A percentile compares a stretch with the other conserved stretches of the same genome.
phyloP scores from a whole-genome alignment of 805 yeast genomes.

The Candida golubevii region DNA sequence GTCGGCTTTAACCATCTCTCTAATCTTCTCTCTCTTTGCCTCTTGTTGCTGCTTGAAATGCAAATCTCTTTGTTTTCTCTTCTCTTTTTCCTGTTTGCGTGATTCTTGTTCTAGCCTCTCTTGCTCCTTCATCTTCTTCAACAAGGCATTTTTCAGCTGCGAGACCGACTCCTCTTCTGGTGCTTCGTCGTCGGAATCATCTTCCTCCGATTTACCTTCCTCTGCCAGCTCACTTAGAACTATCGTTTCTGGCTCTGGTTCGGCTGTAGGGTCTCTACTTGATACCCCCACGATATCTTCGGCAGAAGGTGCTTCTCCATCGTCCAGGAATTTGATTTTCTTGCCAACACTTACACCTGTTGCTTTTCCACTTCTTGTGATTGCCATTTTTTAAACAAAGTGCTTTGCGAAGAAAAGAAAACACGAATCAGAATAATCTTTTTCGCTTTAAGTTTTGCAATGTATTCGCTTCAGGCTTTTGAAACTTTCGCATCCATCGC shows the following conservation, averaged over 20 bases:
- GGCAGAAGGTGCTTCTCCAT: slow-evolving; percentile 19
- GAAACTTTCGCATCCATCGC: slow-evolving; percentile 1
- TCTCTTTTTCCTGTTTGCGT: slow-evolving; percentile 29
- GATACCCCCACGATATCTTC: slow-evolving; percentile 9
- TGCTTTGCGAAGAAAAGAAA: too few species aligned
- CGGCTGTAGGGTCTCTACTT: slow-evolving; percentile 12
- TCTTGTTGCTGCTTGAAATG: slow-evolving; percentile 35
- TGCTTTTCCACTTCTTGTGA: slow-evolving; percentile 24
- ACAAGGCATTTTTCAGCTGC: slow-evolving; percentile 22
- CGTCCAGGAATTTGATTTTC: slow-evolving; percentile 32
- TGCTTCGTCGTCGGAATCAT: slow-evolving; percentile 32
- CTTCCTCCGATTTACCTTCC: not conserved
- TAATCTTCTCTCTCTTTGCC: slow-evolving; percentile 19
- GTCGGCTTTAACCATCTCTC: slow-evolving; percentile 15
- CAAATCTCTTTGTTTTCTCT: slow-evolving; percentile 31
- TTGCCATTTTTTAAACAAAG: slow-evolving; percentile 21
- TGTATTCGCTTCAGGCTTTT: too few species aligned
- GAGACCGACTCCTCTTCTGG: slow-evolving; percentile 42
- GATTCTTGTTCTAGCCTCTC: slow-evolving; percentile 21
- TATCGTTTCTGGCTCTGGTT: slow-evolving; percentile 16
- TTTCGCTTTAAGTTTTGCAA: too few species aligned
- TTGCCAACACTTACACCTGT: slow-evolving; percentile 15
- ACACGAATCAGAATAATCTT: too few species aligned
- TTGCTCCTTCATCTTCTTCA: slow-evolving; percentile 25
- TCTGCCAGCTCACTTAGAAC: not conserved